phyloP scores from a whole-genome alignment of 208 protist species.

The Trypanosoma rangeli region DNA sequence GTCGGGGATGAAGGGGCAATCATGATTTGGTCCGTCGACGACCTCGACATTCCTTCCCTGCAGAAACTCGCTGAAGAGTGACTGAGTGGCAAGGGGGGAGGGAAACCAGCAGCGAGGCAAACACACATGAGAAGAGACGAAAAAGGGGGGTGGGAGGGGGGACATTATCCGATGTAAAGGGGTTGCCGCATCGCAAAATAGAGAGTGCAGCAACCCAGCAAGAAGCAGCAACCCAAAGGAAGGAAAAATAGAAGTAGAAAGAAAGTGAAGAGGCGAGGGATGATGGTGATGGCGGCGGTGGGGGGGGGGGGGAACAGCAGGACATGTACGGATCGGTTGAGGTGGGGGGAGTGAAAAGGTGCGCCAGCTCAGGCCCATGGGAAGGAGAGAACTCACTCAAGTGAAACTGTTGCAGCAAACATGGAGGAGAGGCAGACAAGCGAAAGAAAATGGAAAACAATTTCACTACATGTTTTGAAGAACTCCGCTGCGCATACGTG shows the following conservation, averaged over 20 bases:
- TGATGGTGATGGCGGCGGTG: neutral
- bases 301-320: neutral
- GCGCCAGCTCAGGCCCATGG: too few species aligned
- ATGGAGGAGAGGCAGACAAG: too few species aligned
- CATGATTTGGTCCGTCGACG: conserved; percentile 90
- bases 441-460: too few species aligned
- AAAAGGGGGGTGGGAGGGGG: conserved; percentile 4
- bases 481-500: too few species aligned
- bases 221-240: neutral
- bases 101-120: neutral
- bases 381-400: too few species aligned
- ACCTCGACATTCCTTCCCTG: conserved; percentile 42
- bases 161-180: neutral
- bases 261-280: neutral
- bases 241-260: conserved; percentile 3
- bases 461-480: too few species aligned
- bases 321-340: neutral
- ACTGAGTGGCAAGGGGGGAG: neutral
- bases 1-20: conserved; percentile 93
- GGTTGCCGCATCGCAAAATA: neutral
- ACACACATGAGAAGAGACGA: conserved; percentile 8
- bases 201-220: neutral
- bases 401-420: too few species aligned
- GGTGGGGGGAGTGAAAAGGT: neutral
- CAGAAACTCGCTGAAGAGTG: neutral